Base-by-base conservation (phyloP, 2,329 filamentous ascomycete genomes). In the Scedosporium aurantiacum region DNA sequence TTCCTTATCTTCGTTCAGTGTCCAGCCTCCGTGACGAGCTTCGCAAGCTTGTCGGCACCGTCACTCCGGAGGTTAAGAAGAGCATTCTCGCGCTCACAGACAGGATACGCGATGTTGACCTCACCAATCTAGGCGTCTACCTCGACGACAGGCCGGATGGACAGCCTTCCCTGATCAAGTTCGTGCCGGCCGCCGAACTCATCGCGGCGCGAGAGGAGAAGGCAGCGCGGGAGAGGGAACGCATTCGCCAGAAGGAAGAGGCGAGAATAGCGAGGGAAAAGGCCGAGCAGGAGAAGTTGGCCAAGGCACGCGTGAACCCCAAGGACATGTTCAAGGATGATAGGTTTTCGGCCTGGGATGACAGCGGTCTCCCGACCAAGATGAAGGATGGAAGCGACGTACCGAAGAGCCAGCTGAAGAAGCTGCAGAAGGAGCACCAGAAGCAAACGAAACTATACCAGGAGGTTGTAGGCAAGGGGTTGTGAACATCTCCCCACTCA, bases 351-450 rank as follows among this genome's bases (percentile, higher is more conserved):
- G 89, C 82, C 18, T 96, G 90, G 90, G 91, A 96, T 70, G 86
- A 81, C 5, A 87, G 93, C 62, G 92, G 92, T 0, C 64, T 96
- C 64, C 92, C 93, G 2, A 88, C 82, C 0, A 89, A 86, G 74
- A 84, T 91, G 71, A 85, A 84, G 64, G 85, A 89, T 37, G 91
- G 91, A 0, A 86, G 84, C 63, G 90, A 95, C 66, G 79, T 97
- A 43, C 82, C 89, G 4, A 96, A 96, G 79, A 88, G 82, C 63
- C 83, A 85, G 69, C 70, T 76, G 58, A 97, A 97, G 81, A 92
- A 90, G 77, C 73, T 96, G 67, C 86, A 80, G 75, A 97, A 97
- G 79, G 87, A 91, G 61, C 96, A 90, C 90, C 89, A 95, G 67
- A 86, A 81, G 71, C 93, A 97, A 77, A 94, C 91, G 80, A 95